These are phyloP conservation scores for Arthrinium phaeospermum DNA, from an alignment of 2,329 filamentous ascomycete species.

Conservation along the genomic window DNA sequence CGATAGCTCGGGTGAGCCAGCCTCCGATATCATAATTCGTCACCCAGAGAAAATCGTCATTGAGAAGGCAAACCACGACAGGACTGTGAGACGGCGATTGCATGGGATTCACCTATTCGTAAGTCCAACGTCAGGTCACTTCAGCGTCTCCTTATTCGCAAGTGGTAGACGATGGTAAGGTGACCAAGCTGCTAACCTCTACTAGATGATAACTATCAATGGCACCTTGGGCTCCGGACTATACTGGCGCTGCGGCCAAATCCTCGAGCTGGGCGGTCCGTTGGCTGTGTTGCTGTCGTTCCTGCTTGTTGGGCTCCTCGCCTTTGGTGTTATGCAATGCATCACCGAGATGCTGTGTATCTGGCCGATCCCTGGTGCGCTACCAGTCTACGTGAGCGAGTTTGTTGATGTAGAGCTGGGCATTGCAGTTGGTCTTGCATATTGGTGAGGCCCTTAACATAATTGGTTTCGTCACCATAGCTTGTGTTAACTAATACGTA, in stretches of 20 bases:
- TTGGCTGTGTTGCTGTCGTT: conserved; percentile 37
- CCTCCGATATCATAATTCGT: not conserved
- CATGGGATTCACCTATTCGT: conserved; percentile 35
- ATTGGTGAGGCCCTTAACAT: conserved; percentile 35
- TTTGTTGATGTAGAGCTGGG: conserved; percentile 42
- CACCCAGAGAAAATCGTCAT: conserved; percentile 25
- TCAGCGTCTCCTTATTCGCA: not conserved
- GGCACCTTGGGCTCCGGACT: conserved; percentile 35
- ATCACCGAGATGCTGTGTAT: conserved; percentile 40
- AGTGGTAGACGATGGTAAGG: not conserved
- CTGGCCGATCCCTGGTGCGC: conserved; percentile 40
- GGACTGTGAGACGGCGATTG: conserved; percentile 34
- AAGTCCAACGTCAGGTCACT: conserved; percentile 19
- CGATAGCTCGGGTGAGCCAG: not conserved
- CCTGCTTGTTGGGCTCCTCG: conserved; percentile 34
- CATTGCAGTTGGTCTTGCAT: conserved; percentile 38
- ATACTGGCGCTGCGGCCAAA: conserved; percentile 38
- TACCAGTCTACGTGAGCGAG: conserved; percentile 39
- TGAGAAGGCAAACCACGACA: conserved; percentile 27
- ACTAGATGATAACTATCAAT: conserved; percentile 39
- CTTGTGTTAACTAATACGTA: too few species aligned
- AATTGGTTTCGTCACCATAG: not conserved
- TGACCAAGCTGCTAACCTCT: not conserved
- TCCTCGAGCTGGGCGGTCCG: conserved; percentile 36
- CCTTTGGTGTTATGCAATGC: conserved; percentile 40